phyloP scores from a whole-genome alignment of 768 basidiomycete species.

The Lyophyllum decastes region DNA sequence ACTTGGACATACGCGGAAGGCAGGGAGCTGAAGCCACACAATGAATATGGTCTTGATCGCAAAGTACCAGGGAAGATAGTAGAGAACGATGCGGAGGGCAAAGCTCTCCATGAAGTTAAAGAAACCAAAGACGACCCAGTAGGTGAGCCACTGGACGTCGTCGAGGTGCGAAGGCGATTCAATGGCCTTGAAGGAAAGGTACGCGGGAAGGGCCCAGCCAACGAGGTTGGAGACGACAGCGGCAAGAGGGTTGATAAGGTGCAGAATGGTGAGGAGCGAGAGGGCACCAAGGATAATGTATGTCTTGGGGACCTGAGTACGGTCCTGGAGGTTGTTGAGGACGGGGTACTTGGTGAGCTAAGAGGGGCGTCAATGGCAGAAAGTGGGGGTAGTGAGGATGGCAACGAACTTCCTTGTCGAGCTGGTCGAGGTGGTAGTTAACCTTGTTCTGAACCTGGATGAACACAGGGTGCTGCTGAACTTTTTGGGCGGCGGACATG shows the following conservation, averaged over 20 bases:
- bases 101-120: slow-evolving; percentile 92
- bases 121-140: slow-evolving; percentile 95
- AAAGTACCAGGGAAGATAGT: slow-evolving; percentile 95
- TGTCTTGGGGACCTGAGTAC: slow-evolving; percentile 91
- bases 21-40: slow-evolving; percentile 89
- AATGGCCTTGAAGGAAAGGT: slow-evolving; percentile 93
- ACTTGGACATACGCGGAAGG: slow-evolving; percentile 67
- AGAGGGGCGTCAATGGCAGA: slow-evolving; percentile 13
- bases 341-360: slow-evolving; percentile 87
- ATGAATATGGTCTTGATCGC: slow-evolving; percentile 90
- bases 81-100: slow-evolving; percentile 80
- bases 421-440: slow-evolving; percentile 78
- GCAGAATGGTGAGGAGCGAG: slow-evolving; percentile 66
- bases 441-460: slow-evolving; percentile 84
- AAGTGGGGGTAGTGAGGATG: not conserved
- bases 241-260: slow-evolving; percentile 90
- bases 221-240: slow-evolving; percentile 91
- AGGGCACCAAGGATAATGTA: slow-evolving; percentile 80
- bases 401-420: slow-evolving; percentile 90
- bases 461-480: slow-evolving; percentile 87
- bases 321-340: slow-evolving; percentile 81
- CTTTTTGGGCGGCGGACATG: slow-evolving; percentile 81
- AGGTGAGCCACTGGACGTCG: slow-evolving; percentile 95
- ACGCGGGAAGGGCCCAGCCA: slow-evolving; percentile 93
- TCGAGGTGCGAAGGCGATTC: slow-evolving; percentile 83